phyloP scores from a whole-genome alignment of 2,329 filamentous ascomycete species.

The Fusarium solani-melongenae region DNA sequence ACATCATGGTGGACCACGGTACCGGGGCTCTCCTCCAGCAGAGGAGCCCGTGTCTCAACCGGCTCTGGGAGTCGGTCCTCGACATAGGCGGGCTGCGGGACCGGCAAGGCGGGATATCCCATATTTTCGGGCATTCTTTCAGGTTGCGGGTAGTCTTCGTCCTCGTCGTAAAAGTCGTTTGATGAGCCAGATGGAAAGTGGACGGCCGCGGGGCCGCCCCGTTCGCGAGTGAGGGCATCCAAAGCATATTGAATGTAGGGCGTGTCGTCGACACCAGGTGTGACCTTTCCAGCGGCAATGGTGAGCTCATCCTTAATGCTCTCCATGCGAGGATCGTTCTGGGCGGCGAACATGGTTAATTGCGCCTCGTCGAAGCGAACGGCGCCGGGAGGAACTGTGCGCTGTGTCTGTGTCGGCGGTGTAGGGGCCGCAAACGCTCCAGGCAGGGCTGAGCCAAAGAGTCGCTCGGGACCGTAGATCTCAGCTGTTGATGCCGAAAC shows the following conservation, averaged over 20 bases:
- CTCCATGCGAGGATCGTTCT: constrained; percentile 47
- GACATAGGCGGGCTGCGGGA: constrained; percentile 43
- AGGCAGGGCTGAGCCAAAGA: constrained; percentile 48
- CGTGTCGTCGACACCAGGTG: constrained; percentile 84
- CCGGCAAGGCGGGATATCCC: constrained; percentile 32
- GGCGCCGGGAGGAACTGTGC: constrained; percentile 14
- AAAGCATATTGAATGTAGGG: constrained; percentile 92
- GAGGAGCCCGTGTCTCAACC: constrained; percentile 28
- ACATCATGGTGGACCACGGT: constrained; percentile 32
- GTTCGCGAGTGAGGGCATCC: constrained; percentile 83
- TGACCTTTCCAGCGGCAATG: constrained; percentile 65
- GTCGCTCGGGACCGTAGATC: constrained; percentile 57
- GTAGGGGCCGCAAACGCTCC: constrained; percentile 23
- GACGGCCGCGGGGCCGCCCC: constrained; percentile 67
- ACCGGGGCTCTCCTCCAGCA: constrained; percentile 31
- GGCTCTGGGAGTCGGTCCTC: constrained; percentile 42
- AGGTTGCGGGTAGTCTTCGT: constrained; percentile 45
- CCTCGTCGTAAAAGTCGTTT: constrained; percentile 37
- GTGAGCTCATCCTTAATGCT: constrained; percentile 64
- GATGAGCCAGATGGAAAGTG: constrained; percentile 58
- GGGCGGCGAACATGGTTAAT: constrained; percentile 52
- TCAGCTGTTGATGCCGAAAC: constrained; percentile 51
- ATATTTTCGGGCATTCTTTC: constrained; percentile 32
- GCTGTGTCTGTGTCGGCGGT: constrained; percentile 19
- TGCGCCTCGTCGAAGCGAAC: constrained; percentile 55